These are phyloP conservation scores for Casuarina glauca DNA, from an alignment of 306 rosid species.

Conservation along the genomic window DNA sequence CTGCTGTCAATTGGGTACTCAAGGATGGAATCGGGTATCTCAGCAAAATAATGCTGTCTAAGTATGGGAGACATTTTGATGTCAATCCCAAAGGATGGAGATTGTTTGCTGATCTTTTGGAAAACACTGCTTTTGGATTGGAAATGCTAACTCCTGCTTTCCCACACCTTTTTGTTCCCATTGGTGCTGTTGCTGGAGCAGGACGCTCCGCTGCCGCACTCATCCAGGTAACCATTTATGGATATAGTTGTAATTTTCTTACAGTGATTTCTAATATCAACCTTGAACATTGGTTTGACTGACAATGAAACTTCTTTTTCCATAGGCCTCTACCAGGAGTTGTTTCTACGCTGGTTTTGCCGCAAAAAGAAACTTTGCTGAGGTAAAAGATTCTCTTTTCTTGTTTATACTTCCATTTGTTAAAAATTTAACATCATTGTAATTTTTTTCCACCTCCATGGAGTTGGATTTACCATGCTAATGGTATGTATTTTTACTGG, in stretches of 20 bases:
- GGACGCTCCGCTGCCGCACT: conserved; percentile 77
- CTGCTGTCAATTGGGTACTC: conserved; percentile 88
- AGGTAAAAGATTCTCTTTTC: conserved; percentile 52
- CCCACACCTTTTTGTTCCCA: conserved; percentile 63
- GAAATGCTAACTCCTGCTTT: conserved; percentile 88
- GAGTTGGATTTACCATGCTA: background rate
- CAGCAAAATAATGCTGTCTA: conserved; percentile 80
- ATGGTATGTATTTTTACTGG: background rate
- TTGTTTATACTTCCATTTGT: conserved; percentile 2
- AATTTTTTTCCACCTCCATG: conserved; percentile 20
- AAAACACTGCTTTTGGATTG: conserved; percentile 89
- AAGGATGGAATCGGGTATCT: conserved; percentile 96
- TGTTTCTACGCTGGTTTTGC: conserved; percentile 99
- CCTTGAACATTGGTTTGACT: background rate
- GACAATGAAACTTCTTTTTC: conserved; percentile 32
- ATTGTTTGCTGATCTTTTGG: conserved; percentile 86
- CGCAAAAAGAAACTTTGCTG: conserved; percentile 96
- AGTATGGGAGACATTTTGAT: conserved; percentile 92
- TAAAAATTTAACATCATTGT: background rate
- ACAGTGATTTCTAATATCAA: background rate
- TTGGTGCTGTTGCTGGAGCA: conserved; percentile 93
- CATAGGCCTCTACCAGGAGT: conserved; percentile 94
- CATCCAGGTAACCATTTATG: conserved; percentile 41
- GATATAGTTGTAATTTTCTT: background rate
- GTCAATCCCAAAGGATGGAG: conserved; percentile 96